Percentiles rank a stretch among this genome's conserved stretches.
These are phyloP conservation scores for Tulasnella sp. DNA, from an alignment of 768 basidiomycete genomes.

Conservation along the genomic window DNA sequence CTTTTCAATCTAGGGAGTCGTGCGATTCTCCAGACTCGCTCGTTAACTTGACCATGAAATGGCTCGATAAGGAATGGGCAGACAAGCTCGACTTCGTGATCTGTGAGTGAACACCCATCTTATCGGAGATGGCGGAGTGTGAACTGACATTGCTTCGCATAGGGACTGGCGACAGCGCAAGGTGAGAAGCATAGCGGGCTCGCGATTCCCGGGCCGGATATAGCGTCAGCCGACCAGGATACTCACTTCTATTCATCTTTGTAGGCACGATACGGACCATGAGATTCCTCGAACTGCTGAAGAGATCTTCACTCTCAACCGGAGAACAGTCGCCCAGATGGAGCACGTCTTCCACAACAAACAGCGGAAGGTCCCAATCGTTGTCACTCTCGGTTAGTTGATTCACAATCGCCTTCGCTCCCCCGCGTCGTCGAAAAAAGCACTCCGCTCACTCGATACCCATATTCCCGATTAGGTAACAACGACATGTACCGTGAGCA, in stretches of 20 bases:
- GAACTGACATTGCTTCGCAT: constrained; percentile 3
- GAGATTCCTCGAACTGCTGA: constrained; percentile 70
- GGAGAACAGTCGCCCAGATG: constrained; percentile 63
- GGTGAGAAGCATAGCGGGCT: constrained; percentile 30
- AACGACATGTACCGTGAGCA: constrained; percentile 83
- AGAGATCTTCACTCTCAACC: constrained; percentile 77
- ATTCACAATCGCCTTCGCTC: background rate
- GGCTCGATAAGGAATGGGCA: constrained; percentile 72
- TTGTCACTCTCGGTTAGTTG: constrained; percentile 68
- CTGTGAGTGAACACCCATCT: constrained; percentile 46
- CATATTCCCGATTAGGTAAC: constrained; percentile 53
- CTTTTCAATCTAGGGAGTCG: constrained; percentile 42
- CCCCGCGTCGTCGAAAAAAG: background rate
- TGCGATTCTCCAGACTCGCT: constrained; percentile 79
- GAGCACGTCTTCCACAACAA: constrained; percentile 54
- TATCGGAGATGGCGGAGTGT: background rate
- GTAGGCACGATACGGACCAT: constrained; percentile 62
- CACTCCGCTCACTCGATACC: constrained; percentile 2
- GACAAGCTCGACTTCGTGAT: constrained; percentile 86
- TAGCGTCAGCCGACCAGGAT: background rate
- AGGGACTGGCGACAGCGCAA: constrained; percentile 44
- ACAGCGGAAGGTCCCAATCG: constrained; percentile 64
- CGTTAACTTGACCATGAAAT: constrained; percentile 79
- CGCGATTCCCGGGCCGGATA: background rate
- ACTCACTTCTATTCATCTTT: background rate